Percentiles rank a stretch among this genome's conserved stretches.
These are phyloP conservation scores for Pulveroboletus frians DNA, from an alignment of 768 basidiomycete genomes.

Conservation along the genomic window DNA sequence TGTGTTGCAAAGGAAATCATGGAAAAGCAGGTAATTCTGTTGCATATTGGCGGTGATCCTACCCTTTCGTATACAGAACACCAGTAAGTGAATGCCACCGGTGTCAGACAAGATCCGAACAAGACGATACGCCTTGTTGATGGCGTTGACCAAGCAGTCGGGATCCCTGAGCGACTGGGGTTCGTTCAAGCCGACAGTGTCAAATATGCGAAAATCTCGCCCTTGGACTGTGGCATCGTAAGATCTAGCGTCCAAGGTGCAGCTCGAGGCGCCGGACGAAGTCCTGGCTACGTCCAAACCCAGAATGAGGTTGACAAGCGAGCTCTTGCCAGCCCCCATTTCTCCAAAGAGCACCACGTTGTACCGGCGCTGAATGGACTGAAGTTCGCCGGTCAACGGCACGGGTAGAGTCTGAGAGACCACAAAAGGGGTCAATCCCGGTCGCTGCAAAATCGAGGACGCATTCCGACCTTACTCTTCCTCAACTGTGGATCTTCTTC, in stretches of 20 bases:
- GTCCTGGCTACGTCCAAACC: constrained; percentile 22
- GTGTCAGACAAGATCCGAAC: constrained; percentile 26
- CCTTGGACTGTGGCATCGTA: constrained; percentile 23
- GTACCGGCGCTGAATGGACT: constrained; percentile 7
- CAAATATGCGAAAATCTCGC: constrained; percentile 27
- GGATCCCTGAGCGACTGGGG: constrained; percentile 23
- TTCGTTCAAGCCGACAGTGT: constrained; percentile 33
- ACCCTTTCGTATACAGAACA: constrained; percentile 35
- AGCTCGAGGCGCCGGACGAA: constrained; percentile 30
- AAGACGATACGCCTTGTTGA: constrained; percentile 33
- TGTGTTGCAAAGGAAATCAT: constrained; percentile 30
- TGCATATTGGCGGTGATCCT: constrained; percentile 26
- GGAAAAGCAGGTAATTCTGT: constrained; percentile 31
- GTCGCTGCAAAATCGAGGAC: neutral
- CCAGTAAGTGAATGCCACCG: constrained; percentile 37
- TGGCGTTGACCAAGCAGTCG: constrained; percentile 24
- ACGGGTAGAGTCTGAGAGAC: constrained; percentile 1
- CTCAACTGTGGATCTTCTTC: neutral
- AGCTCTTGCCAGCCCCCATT: constrained; percentile 36
- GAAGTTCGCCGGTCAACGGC: constrained; percentile 8
- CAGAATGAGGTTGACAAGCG: constrained; percentile 38
- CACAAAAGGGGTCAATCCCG: constrained; percentile 1
- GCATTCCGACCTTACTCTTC: constrained; percentile 11
- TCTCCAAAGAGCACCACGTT: constrained; percentile 30
- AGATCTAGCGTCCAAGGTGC: constrained; percentile 29